Evolutionary conservation across 2,329 filamentous ascomycete species (phyloP), one percentile per base, ranked within the genome.

Genomic region (Fusarium sp.): DNA sequence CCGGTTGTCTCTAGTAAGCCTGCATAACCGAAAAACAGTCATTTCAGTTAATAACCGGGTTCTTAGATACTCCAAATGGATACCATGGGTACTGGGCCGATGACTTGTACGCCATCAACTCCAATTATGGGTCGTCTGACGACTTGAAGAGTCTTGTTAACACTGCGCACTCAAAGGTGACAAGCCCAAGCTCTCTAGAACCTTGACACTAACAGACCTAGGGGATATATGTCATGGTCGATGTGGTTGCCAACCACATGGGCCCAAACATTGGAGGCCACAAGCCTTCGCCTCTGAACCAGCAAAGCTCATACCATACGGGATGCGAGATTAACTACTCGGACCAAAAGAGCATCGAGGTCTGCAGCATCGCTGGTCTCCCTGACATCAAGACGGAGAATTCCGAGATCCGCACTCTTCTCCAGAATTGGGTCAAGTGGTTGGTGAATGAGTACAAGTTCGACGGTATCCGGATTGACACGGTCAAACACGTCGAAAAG

Each of bases 381-480:
- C 90, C 91, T 0, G 91, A 93, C 72, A 79, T 93, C 14, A 83
- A 89, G 64, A 93, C 91, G 0, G 85, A 87, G 46, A 82, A 84
- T 33, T 62, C 81, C 0, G 79, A 80, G 1, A 87, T 93, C 11
- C 84, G 85, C 29, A 78, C 79, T 17, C 81, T 88, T 4, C 89
- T 88, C 78, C 83, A 89, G 62, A 79, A 83, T n/a, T 93, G 92
- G 92, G 84, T 93, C 73, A 79, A 78, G 20, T 82, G 83, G 46
- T 82, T 93, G 0, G 87, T 93, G 2, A 78, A 84, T 4, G 88
- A 90, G 70, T 93, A 92, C 77, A 84, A 83, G 20, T 90, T 92
- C 83, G 90, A 90, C 77, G 89, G 89, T 4, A 82, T 91, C 12
- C 87, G 90, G 36, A 87, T 91, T 73, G 90, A 92, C 71, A 90